Conservation (phyloP, 495 filamentous ascomycete genomes). For the Aspergillus wentii region DNA sequence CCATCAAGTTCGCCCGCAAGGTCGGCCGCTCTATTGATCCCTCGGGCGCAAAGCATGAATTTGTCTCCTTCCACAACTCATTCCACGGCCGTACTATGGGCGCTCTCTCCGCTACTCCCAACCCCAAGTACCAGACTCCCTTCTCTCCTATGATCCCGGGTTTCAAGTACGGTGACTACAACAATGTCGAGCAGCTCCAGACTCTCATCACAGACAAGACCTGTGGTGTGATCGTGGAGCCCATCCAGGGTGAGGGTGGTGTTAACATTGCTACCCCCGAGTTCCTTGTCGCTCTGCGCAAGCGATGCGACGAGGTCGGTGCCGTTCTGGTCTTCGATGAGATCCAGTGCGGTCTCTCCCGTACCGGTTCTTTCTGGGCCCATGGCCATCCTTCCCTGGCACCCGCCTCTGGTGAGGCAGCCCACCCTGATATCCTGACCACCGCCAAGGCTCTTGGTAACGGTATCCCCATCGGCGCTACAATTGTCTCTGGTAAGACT, state of each 20-base stretch:
- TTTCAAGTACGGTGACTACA: constrained; percentile 81
- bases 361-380: constrained; percentile 88
- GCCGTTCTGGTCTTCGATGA: constrained; percentile 92
- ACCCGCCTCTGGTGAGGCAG: constrained; percentile 45
- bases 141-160: constrained; percentile 95
- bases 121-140: constrained; percentile 94
- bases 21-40: constrained; percentile 69
- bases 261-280: constrained; percentile 76
- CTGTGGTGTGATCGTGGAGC: constrained; percentile 94
- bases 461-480: constrained; percentile 90
- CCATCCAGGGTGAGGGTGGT: constrained; percentile 96
- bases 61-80: constrained; percentile 83
- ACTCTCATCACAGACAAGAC: constrained; percentile 76
- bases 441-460: constrained; percentile 95
- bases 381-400: constrained; percentile 60
- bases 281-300: constrained; percentile 73
- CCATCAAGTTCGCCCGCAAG: constrained; percentile 94
- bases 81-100: constrained; percentile 99
- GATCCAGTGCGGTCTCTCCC: constrained; percentile 88
- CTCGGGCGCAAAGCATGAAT: constrained; percentile 68
- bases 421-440: constrained; percentile 91
- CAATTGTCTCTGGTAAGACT: constrained; percentile 66
- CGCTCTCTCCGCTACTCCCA: constrained; percentile 86
- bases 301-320: constrained; percentile 78
- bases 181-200: constrained; percentile 67